Conservation (phyloP, 768 basidiomycete species). For the Podaxis sp. region DNA sequence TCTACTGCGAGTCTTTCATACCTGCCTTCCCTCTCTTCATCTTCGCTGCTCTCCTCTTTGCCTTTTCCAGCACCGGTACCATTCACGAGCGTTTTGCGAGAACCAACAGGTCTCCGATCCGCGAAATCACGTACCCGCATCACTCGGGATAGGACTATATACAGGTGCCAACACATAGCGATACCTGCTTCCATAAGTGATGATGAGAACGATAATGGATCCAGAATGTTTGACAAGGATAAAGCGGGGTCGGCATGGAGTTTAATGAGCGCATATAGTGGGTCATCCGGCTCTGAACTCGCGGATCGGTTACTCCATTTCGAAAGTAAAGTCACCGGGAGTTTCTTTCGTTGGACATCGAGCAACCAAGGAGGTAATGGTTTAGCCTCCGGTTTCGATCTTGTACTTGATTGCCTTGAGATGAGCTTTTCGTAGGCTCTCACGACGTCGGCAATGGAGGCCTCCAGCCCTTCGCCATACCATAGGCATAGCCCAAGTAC, state of each 20-base stretch:
- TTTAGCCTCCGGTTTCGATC: constrained; percentile 60
- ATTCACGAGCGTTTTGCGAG: constrained; percentile 23
- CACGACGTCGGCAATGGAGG: constrained; percentile 70
- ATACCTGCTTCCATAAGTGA: constrained; percentile 76
- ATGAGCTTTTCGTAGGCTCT: constrained; percentile 52
- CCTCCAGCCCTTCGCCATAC: constrained; percentile 76
- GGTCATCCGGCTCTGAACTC: constrained; percentile 47
- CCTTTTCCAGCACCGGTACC: constrained; percentile 18
- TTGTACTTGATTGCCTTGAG: constrained; percentile 35
- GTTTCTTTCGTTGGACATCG: constrained; percentile 33
- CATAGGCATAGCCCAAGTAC: constrained; percentile 89
- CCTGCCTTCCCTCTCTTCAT: constrained; percentile 44
- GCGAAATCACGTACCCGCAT: constrained; percentile 84
- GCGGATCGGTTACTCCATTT: constrained; percentile 16
- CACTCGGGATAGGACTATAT: constrained; percentile 81
- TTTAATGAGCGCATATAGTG: constrained; percentile 78
- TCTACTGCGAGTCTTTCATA: constrained; percentile 40
- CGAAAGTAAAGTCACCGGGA: constrained; percentile 5
- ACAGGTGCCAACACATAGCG: constrained; percentile 85
- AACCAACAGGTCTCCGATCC: constrained; percentile 50
- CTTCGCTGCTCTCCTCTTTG: constrained; percentile 23
- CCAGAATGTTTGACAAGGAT: constrained; percentile 67
- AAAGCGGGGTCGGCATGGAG: constrained; percentile 72
- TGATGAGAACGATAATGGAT: constrained; percentile 72
- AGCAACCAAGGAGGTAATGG: constrained; percentile 17